Evolutionary conservation across 768 basidiomycete genomes (phyloP).

Genomic region (Hygrocybe punicea): DNA sequence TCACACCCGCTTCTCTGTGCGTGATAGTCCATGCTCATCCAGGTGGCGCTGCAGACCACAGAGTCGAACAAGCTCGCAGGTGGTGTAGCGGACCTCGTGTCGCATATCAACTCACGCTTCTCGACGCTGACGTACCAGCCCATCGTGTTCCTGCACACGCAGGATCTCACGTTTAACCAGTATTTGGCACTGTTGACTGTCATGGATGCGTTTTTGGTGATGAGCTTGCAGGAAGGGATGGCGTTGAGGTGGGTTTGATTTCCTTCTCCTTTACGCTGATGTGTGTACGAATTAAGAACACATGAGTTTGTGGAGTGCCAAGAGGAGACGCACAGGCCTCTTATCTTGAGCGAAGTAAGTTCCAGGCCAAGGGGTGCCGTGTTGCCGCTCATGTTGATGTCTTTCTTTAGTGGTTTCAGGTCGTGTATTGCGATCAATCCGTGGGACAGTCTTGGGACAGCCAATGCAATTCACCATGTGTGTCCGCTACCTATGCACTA

Average conservation of each 20-base stretch:
- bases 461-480: conserved; percentile 65
- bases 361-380: too few species aligned
- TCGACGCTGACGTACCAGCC: conserved; percentile 85
- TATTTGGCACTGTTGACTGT: conserved; percentile 79
- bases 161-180: conserved; percentile 80
- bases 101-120: too few species aligned
- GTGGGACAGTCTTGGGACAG: conserved; percentile 78
- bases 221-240: conserved; percentile 80
- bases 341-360: conserved; percentile 83
- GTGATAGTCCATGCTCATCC: conserved; percentile 69
- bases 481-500: too few species aligned
- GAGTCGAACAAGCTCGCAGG: conserved; percentile 71
- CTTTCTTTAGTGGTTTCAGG: conserved; percentile 60
- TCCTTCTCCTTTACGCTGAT: neutral
- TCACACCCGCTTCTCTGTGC: neutral
- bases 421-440: conserved; percentile 88
- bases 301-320: too few species aligned
- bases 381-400: conserved; percentile 13
- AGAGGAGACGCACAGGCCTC: conserved; percentile 62
- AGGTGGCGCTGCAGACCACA: too few species aligned
- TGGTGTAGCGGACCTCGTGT: conserved; percentile 71
- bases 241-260: conserved; percentile 17
- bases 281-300: conserved; percentile 39
- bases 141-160: conserved; percentile 79
- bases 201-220: conserved; percentile 82